Base-by-base conservation (phyloP, 306 rosid species). In the Parietaria judaica region DNA sequence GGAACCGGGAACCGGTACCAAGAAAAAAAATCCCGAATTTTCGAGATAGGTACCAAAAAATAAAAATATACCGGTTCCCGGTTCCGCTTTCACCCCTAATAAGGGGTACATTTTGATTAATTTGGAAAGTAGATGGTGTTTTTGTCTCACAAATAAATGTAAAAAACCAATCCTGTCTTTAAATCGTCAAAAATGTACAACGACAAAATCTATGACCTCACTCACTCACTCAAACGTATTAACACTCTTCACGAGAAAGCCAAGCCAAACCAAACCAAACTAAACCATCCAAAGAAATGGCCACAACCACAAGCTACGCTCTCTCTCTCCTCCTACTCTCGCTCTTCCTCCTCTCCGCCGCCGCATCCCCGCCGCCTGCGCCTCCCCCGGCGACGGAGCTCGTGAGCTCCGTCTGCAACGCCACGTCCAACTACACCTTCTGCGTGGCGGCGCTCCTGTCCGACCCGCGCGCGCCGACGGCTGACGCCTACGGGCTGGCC, bases 371-470 rank as follows among this genome's bases (percentile, higher is more conserved):
- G 38, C 13, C 54, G 10, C 2, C 45, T 6, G 11, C 64, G 55
- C n/a, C 62, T 17, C 5, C 41, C 3, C 48, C 41, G 12, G 45
- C 68, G 37, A 61, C 80, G 35, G 16, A 64, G 61, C 50, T 82
- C 10, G 84, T 73, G 23, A 14, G 50, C 7, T 49, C 64, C 36
- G 78, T 76, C 11, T 82, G 84, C 57, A 55, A 44, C 46, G 53
- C 57, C 56, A 76, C 80, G 36, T 66, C 82, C 41, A 71, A 80
- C 38, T 79, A 73, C 82, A 17, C 80, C 45, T 76, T 82, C 72
- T 82, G 82, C 51, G 73, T 71, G 44, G 53, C 69, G 50, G 59
- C 88, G 36, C 74, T 82, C 6, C 73, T 62, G 64, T 67, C 67
- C 35, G 80, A 79, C 48, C 78, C 75, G 0, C 76, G 72, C 0